Base-by-base conservation (phyloP, 1,139 yeast species). In the Lodderomyces theae region DNA sequence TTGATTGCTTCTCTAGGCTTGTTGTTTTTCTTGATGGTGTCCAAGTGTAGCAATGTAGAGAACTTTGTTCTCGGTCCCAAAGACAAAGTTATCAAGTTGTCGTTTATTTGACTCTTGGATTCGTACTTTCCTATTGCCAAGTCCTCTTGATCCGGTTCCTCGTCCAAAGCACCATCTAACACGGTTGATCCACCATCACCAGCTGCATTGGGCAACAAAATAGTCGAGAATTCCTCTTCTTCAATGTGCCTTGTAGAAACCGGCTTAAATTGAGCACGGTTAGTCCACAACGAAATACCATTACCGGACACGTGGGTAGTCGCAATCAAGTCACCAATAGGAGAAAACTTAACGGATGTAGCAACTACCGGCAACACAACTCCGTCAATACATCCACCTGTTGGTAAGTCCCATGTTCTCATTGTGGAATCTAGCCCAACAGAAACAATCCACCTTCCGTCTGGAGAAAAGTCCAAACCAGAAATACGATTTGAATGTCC, bases 301-400 rank as follows among this genome's bases (percentile, higher is more conserved):
- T 86, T 86, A 11, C 95, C 95, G 25, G 80, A 74, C 10, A 89
- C 96, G 64, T 94, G 98, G 0, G 96, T 75, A 1, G 98, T 90
- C 2, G 97, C 98, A 45, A 94, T 73, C 61, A 85, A 79, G 52
- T 94, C 97, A 35, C 96, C 96, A 41, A 82, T 73, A 3, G 96
- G 96, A 13, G 96, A 86, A 51, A 92, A 79, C 54, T 83, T 80
- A 32, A 94, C 73, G 38, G 78, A 69, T 0, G 97, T 89, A 2
- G 86, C 95, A 15, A 90, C 90, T 50, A 75, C 79, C 2, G 86
- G 83, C 30, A 92, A 74, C 40, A 72, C 69, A 12, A 92, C 82
- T 48, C 97, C 97, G 64, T 94, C 98, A 45, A 94, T 89, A 62
- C 97, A 90, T 1, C 92, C 89, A 39, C 98, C 98, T 3, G 97